Evolutionary conservation across 306 rosid species (phyloP), one percentile per base, ranked within the genome.

Genomic region (Rosa persica): DNA sequence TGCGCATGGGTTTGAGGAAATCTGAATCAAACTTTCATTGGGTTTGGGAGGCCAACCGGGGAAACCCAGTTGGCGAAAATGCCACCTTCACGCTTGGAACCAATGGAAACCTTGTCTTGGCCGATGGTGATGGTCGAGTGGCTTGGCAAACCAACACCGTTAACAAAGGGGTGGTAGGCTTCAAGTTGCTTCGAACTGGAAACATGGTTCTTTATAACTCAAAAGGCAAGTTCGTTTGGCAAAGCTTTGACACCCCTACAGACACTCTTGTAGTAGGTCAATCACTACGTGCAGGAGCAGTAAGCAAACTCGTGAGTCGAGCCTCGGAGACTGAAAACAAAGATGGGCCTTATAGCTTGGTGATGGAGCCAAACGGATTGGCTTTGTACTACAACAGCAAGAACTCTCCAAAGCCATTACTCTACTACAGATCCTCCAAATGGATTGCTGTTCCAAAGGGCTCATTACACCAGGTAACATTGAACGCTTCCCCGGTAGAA

Each of bases 231-330:
- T 91, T 89, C 23, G 20, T 91, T 43, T 91, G 98, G 98, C 92
- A 91, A 49, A 93, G 97, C 81, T 91, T 93, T 67, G 88, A 91
- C 25, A 73, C 79, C 27, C 93, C 97, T 0, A 91, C 93, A 0
- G 96, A 93, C 47, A 90, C 96, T 62, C 88, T 93, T 17, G 81
- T 91, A 62, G 87, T 90, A 51, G 91, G 86, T 1, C 98, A 93
- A 71, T 83, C 82, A 61, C 88, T 91, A 6, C 66, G 76, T 4
- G 64, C 48, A 39, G 75, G 78, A 27, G 86, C 88, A 12, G 76
- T 72, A 46, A 70, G 72, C 16, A 89, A 84, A 64, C 89, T 93
- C 0, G 85, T 86, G 23, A 89, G 98, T 49, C 84, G 95, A 69
- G 87, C 79, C 57, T 91, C 95, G 0, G 93, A 81, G 72, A 79